Percentiles rank a stretch among this genome's conserved stretches.
Evolutionary conservation across 2,329 filamentous ascomycete genomes (phyloP).

Genomic region (Huntiella abstrusa): DNA sequence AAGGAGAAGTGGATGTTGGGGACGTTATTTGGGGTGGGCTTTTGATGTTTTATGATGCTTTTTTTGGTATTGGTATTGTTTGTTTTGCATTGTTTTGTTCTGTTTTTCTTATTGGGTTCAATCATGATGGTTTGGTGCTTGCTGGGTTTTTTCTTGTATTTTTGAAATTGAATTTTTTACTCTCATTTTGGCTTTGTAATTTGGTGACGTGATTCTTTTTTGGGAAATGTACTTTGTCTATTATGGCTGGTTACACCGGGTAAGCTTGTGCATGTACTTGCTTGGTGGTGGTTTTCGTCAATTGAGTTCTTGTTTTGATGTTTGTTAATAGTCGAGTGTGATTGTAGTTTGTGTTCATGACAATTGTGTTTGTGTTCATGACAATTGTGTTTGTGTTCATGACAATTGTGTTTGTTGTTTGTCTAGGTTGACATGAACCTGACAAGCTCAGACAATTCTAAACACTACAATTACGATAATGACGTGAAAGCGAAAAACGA

Average conservation of each 20-base stretch:
- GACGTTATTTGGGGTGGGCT: background rate
- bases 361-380: no score
- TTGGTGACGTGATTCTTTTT: background rate
- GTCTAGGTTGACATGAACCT: no score
- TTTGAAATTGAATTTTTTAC: background rate
- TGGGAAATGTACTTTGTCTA: background rate
- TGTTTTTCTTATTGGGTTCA: conserved; percentile 1
- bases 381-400: no score
- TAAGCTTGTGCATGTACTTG: no score
- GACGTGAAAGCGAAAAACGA: no score
- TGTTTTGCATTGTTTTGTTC: background rate
- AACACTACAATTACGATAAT: no score
- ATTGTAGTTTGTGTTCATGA: no score
- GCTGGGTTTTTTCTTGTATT: background rate
- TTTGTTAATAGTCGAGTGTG: no score
- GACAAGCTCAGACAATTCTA: no score
- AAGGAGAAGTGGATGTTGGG: background rate
- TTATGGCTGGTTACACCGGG: background rate
- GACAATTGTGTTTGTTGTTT: no score
- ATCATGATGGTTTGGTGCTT: background rate
- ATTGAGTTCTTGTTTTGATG: no score
- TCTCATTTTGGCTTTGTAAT: background rate
- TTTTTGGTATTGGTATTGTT: conserved; percentile 2
- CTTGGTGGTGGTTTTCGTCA: no score
- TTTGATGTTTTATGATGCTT: conserved; percentile 1